phyloP scores from a whole-genome alignment of 208 protist genomes.

The Leishmania aethiopica region DNA sequence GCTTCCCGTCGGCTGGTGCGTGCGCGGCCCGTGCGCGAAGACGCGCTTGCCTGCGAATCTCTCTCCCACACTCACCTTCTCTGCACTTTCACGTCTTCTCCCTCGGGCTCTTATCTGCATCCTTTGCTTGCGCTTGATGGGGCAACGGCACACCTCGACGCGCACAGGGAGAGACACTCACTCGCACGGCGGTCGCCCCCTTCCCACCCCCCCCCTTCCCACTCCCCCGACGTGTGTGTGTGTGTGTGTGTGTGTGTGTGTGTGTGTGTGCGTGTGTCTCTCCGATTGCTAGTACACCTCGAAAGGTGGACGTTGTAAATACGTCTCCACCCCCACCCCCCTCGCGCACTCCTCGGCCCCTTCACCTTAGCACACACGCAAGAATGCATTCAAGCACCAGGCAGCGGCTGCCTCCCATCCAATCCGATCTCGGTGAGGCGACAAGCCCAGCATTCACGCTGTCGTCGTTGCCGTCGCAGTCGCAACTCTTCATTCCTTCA shows the following conservation, averaged over 20 bases:
- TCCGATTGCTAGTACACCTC: background rate
- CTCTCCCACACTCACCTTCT: background rate
- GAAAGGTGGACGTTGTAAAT: background rate
- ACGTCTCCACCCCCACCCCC: background rate
- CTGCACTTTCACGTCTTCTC: background rate
- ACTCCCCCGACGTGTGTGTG: too few relatives aligned
- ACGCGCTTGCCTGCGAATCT: too few relatives aligned
- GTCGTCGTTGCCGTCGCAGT: background rate
- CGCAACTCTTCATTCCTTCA: background rate
- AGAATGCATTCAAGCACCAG: conserved; percentile 1
- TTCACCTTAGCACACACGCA: background rate
- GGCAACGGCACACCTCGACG: background rate
- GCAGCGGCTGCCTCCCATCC: background rate
- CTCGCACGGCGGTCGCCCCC: background rate
- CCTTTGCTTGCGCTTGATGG: background rate
- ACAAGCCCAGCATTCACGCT: background rate
- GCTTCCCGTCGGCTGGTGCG: too few relatives aligned
- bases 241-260: too few relatives aligned
- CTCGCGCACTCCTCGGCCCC: too few relatives aligned
- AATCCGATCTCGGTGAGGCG: background rate
- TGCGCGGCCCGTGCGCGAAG: too few relatives aligned
- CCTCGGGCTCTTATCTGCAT: background rate
- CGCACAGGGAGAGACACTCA: background rate
- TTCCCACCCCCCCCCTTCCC: background rate
- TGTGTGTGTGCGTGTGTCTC: background rate